Percentiles rank a stretch among this genome's conserved stretches.
phyloP scores from a whole-genome alignment of 441 rosid genomes.

The Francoa sonchifolia region DNA sequence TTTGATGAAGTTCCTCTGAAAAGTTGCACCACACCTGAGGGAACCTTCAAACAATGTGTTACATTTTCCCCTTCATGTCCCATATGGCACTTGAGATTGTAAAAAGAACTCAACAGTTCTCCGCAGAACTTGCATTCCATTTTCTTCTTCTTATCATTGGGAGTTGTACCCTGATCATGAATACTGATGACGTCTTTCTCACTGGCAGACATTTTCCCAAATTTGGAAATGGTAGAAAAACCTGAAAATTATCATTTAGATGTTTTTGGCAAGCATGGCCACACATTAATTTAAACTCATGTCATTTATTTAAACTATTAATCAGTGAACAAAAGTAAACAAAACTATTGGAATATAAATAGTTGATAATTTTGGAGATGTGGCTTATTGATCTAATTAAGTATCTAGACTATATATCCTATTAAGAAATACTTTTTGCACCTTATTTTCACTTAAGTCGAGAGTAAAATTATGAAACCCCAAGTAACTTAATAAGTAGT shows the following conservation, averaged over 20 bases:
- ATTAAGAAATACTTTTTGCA: too few relatives aligned
- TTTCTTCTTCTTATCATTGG: conserved; percentile 14
- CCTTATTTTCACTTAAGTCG: too few relatives aligned
- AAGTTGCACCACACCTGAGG: conserved; percentile 20
- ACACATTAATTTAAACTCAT: too few relatives aligned
- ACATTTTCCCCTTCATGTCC: conserved; percentile 33
- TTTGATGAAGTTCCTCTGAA: conserved; percentile 14
- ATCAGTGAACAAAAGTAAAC: too few relatives aligned
- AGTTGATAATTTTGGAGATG: too few relatives aligned
- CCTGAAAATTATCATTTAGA: conserved; percentile 1
- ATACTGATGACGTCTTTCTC: conserved; percentile 17
- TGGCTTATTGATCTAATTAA: too few relatives aligned
- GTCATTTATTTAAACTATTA: too few relatives aligned
- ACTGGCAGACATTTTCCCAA: conserved; percentile 17
- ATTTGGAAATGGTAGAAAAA: conserved; percentile 1
- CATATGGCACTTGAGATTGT: conserved; percentile 34
- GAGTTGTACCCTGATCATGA: conserved; percentile 25
- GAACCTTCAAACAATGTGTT: conserved; percentile 26
- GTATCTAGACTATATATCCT: too few relatives aligned
- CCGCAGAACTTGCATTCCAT: conserved; percentile 42
- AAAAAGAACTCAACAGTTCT: conserved; percentile 18
- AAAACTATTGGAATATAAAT: too few relatives aligned
- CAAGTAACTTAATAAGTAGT: too few relatives aligned
- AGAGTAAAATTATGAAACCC: too few relatives aligned
- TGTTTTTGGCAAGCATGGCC: too few relatives aligned